A percentile compares a stretch with the other conserved stretches of the same genome.
phyloP scores from a whole-genome alignment of 352 stramenopile genomes.

The Peronospora tabacina region DNA sequence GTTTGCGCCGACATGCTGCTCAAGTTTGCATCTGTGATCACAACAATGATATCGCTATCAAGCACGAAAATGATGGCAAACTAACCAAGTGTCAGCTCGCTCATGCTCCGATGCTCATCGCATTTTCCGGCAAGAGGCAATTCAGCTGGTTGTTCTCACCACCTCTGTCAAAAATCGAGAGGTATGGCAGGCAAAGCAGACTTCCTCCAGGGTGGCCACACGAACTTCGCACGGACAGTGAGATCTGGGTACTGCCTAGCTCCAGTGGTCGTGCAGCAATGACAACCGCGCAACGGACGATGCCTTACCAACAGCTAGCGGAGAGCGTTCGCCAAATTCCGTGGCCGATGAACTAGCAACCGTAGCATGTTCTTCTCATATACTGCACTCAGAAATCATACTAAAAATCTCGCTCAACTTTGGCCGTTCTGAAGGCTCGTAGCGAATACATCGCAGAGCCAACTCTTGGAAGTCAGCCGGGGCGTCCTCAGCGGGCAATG shows the following conservation, averaged over 20 bases:
- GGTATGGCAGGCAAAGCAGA: conserved; percentile 44
- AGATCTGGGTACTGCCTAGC: conserved; percentile 80
- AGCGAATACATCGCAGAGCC: conserved; percentile 38
- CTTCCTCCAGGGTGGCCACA: conserved; percentile 65
- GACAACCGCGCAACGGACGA: conserved; percentile 57
- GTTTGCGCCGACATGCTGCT: conserved; percentile 44
- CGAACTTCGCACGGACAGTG: conserved; percentile 44
- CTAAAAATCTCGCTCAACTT: conserved; percentile 35
- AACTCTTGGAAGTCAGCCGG: conserved; percentile 40
- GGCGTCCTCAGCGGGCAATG: conserved; percentile 35
- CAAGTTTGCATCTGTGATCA: conserved; percentile 49
- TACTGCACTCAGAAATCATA: conserved; percentile 25
- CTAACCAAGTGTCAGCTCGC: conserved; percentile 23
- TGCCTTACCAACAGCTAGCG: conserved; percentile 65
- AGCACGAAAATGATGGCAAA: conserved; percentile 3
- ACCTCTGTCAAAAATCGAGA: conserved; percentile 56
- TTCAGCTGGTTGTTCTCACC: conserved; percentile 79
- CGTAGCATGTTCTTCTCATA: conserved; percentile 16
- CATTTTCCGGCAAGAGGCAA: conserved; percentile 83
- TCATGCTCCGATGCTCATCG: conserved; percentile 66
- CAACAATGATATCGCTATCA: conserved; percentile 2
- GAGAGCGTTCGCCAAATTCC: conserved; percentile 48
- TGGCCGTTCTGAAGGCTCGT: conserved; percentile 42
- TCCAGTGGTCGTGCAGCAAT: conserved; percentile 78
- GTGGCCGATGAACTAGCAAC: conserved; percentile 35